phyloP scores from a whole-genome alignment of 2,329 filamentous ascomycete species.

The Cercospora zeina region DNA sequence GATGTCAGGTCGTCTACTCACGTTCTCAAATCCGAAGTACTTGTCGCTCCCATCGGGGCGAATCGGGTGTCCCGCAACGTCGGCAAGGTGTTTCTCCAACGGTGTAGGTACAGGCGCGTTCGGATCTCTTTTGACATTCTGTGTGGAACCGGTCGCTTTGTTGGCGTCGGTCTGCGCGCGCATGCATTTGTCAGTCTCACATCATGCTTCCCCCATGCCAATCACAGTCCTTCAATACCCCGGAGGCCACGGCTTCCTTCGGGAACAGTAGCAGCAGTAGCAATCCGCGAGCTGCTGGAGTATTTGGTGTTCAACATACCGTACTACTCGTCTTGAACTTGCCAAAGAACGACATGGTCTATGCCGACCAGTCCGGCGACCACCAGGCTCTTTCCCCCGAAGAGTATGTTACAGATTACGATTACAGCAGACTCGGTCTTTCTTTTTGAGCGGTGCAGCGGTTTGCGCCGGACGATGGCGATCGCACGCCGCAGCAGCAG shows the following conservation, averaged over 20 bases:
- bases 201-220: conserved; percentile 13
- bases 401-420: neutral
- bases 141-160: conserved; percentile 48
- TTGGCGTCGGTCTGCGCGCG: conserved; percentile 49
- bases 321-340: conserved; percentile 51
- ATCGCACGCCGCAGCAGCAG: conserved; percentile 1
- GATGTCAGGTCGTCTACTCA: conserved; percentile 54
- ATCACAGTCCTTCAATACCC: neutral
- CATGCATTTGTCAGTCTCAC: conserved; percentile 26
- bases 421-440: neutral
- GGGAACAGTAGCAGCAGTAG: neutral
- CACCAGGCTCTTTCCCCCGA: neutral
- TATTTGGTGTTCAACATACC: conserved; percentile 1
- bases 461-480: neutral
- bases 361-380: neutral
- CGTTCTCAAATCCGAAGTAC: conserved; percentile 98
- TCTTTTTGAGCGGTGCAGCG: neutral
- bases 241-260: neutral
- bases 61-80: conserved; percentile 72
- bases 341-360: conserved; percentile 56
- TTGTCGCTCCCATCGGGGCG: conserved; percentile 91
- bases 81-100: conserved; percentile 73
- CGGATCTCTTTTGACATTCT: conserved; percentile 59
- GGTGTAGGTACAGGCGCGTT: conserved; percentile 59
- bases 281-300: neutral